Conservation (phyloP, 2,329 filamentous ascomycete genomes). For the Monilinia vaccinii-corymbosi region DNA sequence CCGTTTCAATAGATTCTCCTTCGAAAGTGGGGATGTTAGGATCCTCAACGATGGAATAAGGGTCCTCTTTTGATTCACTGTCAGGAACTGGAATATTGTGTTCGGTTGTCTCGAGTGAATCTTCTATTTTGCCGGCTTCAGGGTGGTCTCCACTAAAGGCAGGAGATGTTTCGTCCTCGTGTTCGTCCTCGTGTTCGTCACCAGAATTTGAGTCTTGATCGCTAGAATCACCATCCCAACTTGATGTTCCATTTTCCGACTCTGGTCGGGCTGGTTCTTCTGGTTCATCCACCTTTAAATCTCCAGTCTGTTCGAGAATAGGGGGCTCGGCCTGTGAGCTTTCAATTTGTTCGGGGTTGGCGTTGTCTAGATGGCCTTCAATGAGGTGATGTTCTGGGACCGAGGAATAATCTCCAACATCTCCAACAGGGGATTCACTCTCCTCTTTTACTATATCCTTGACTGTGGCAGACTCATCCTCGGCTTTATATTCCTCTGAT, state of each 20-base stretch:
- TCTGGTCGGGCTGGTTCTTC: background rate
- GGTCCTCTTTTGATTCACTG: background rate
- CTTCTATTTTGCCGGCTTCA: background rate
- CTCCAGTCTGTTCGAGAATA: background rate
- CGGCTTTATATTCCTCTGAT: background rate
- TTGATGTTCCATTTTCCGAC: background rate
- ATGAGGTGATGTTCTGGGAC: background rate
- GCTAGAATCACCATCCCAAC: background rate
- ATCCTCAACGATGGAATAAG: background rate
- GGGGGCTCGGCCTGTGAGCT: background rate
- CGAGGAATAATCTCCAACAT: background rate
- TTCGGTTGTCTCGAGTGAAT: background rate
- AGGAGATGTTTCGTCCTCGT: background rate
- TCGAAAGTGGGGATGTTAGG: background rate
- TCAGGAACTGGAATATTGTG: background rate
- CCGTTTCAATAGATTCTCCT: background rate
- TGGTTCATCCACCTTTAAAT: background rate
- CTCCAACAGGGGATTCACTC: background rate
- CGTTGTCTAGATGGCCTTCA: background rate
- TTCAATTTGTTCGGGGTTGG: background rate
- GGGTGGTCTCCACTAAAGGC: background rate
- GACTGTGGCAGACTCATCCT: background rate
- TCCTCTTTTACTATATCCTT: background rate
- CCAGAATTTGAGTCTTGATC: background rate
- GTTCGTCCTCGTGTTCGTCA: background rate